These are phyloP conservation scores for Cicer arietinum DNA, from an alignment of 306 rosid species.

Conservation along the genomic window DNA sequence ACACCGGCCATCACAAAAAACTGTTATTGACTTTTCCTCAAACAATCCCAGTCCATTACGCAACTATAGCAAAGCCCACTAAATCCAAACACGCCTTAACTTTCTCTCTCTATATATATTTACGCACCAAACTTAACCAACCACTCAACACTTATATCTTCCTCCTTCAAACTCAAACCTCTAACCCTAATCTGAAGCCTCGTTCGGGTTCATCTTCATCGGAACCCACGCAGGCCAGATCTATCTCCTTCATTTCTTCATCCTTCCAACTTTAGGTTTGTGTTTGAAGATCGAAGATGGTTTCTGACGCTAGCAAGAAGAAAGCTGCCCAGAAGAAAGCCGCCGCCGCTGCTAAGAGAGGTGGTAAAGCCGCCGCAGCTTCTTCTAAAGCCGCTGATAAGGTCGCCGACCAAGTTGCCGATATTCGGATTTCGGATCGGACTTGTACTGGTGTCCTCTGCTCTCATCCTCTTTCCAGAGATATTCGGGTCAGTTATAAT, in stretches of 20 bases:
- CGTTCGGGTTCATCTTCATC: neutral
- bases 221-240: constrained; percentile 3
- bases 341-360: constrained; percentile 96
- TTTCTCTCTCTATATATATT: neutral
- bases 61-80: neutral
- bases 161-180: neutral
- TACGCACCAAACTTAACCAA: constrained; percentile 4
- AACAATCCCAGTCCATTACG: neutral
- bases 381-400: constrained; percentile 65
- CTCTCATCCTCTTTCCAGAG: constrained; percentile 92
- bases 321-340: constrained; percentile 97
- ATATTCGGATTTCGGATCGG: constrained; percentile 81
- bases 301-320: constrained; percentile 97
- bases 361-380: constrained; percentile 62
- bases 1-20: neutral
- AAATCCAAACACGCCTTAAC: neutral
- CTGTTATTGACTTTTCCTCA: neutral
- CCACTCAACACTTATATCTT: neutral
- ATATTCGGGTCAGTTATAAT: constrained; percentile 69
- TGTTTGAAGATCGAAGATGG: constrained; percentile 58
- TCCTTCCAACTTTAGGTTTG: neutral
- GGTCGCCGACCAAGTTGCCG: constrained; percentile 57
- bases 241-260: neutral
- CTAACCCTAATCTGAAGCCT: constrained; percentile 36
- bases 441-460: constrained; percentile 94